These are phyloP conservation scores for Aureobasidium leucospermi DNA, from an alignment of 2,329 filamentous ascomycete species.

Conservation along the genomic window DNA sequence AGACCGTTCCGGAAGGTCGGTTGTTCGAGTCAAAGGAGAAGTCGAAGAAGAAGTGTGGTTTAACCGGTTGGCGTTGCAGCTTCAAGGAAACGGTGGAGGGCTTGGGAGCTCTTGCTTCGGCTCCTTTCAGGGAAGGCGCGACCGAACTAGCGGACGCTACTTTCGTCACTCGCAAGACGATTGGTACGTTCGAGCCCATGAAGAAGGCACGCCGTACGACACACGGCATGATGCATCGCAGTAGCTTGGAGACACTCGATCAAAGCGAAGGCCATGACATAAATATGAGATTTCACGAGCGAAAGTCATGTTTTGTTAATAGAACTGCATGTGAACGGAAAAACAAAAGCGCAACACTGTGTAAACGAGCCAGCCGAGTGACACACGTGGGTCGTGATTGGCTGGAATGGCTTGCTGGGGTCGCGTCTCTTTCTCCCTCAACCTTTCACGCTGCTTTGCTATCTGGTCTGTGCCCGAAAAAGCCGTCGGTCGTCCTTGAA, in stretches of 20 bases:
- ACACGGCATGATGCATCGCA: neutral
- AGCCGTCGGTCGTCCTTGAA: neutral
- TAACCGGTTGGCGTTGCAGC: neutral
- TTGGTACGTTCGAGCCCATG: neutral
- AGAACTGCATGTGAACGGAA: neutral
- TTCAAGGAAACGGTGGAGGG: neutral
- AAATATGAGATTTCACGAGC: neutral
- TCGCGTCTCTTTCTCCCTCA: constrained; percentile 7
- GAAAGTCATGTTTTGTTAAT: neutral
- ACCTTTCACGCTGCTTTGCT: neutral
- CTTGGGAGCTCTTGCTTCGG: neutral
- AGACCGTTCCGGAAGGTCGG: neutral
- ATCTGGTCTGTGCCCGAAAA: neutral
- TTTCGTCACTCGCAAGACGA: neutral
- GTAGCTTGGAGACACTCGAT: neutral
- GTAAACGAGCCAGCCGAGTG: neutral
- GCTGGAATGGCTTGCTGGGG: constrained; percentile 7
- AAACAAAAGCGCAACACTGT: neutral
- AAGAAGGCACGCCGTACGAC: neutral
- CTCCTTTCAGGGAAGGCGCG: neutral
- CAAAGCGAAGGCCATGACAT: neutral
- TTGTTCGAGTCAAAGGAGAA: neutral
- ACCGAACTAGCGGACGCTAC: constrained; percentile 8
- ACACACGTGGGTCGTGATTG: constrained; percentile 5
- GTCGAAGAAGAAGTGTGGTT: neutral